Evolutionary conservation across 192 early-diverging fungal species (phyloP), one percentile per base, ranked within the genome.

Genomic region (Mortierella antarctica): DNA sequence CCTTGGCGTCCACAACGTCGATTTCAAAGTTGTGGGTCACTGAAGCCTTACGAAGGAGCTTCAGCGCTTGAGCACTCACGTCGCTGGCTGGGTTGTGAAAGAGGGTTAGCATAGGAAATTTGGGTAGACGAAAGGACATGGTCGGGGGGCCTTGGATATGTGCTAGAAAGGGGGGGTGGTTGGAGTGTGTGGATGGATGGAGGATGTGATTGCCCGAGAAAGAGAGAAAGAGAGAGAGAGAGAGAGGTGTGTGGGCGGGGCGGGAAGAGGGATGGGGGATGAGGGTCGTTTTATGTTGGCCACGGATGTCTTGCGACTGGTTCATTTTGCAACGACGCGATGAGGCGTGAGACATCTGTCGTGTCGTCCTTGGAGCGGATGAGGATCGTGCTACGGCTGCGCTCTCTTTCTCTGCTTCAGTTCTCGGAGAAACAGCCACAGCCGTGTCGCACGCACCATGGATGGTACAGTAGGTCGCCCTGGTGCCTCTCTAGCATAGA

Each of bases 61-160:
- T 62, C 17, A 80, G 58, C 11, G 70, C 77, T 15, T 80, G 69
- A 21, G 18, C 14, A 31, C 59, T 63, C 12, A 64, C 59, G 4
- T 67, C 59, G 4, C 51, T 67, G 50, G 64, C 31, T 0, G 77
- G 77, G 65, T 72, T 71, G 55, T 80, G 77, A 44, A 72, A 80
- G 45, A 72, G 8, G 4, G 70, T 80, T 31, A 72, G 54, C 77
- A 80, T 68, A 15, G 77, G 65, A 55, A 80, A 72, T 47, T 54
- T 80, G 55, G 77, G 70, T 13, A 80, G 60, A 5, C 70, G 77
- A 55, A 80, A 72, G 31, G 70, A 80, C 77, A 80, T 80, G 54
- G 42, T 67, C 31, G 31, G 31, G 31, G 31, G 31, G 31, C 3
- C 31, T 31, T 31, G 31, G 31, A 31, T 31, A 31, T 31, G 31